These are phyloP conservation scores for Lasiosphaeria ovina DNA, from an alignment of 495 filamentous ascomycete genomes.

Conservation along the genomic window DNA sequence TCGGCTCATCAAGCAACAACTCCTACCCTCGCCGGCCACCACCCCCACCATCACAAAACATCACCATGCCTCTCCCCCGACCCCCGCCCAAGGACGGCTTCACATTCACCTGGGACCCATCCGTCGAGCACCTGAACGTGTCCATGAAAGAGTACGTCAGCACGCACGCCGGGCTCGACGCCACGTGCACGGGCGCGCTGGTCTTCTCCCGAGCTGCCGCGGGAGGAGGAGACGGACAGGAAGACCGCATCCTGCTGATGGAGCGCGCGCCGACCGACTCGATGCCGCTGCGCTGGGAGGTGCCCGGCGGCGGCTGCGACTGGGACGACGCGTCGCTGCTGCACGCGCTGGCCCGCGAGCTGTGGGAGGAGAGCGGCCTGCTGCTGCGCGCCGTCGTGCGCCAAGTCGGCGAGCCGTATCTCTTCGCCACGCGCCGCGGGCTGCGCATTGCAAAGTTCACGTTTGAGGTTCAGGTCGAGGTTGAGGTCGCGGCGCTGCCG, in stretches of 20 bases:
- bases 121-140: slow-evolving; percentile 25
- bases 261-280: slow-evolving; percentile 52
- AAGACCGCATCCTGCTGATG: slow-evolving; percentile 44
- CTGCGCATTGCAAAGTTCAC: slow-evolving; percentile 33
- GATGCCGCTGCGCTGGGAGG: slow-evolving; percentile 52
- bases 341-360: slow-evolving; percentile 48
- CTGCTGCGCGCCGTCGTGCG: slow-evolving; percentile 34
- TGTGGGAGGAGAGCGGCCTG: slow-evolving; percentile 57
- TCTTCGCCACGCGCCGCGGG: slow-evolving; percentile 41
- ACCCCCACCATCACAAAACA: slow-evolving; percentile 3
- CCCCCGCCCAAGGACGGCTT: slow-evolving; percentile 19
- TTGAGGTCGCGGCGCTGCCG: slow-evolving; percentile 2
- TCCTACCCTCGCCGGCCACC: neutral
- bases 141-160: slow-evolving; percentile 24
- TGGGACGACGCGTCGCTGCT: slow-evolving; percentile 47
- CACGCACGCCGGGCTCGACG: slow-evolving; percentile 21
- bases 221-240: neutral
- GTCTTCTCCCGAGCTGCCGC: slow-evolving; percentile 31
- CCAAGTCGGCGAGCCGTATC: slow-evolving; percentile 30
- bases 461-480: slow-evolving; percentile 25
- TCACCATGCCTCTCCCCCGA: slow-evolving; percentile 11
- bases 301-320: slow-evolving; percentile 56
- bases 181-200: slow-evolving; percentile 34
- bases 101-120: slow-evolving; percentile 26
- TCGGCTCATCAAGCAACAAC: too few species aligned